These are phyloP conservation scores for Bruguiera hainesii DNA, from an alignment of 441 rosid species.

Conservation along the genomic window DNA sequence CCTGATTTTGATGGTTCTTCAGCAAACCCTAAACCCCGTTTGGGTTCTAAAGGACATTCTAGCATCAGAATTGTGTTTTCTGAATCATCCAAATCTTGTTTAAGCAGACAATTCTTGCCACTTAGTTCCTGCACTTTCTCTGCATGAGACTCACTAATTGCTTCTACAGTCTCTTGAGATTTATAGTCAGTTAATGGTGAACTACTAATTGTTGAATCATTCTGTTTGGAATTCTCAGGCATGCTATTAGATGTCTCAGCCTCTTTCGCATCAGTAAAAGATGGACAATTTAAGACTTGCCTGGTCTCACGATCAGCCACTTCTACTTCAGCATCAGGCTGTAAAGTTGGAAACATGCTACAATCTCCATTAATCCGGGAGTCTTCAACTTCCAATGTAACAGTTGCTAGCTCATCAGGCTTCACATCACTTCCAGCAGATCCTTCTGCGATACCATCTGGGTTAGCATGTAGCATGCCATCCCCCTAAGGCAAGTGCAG, in stretches of 20 bases:
- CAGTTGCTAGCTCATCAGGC: slow-evolving; percentile 25
- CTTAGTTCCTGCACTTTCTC: slow-evolving; percentile 31
- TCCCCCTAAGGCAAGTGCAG: slow-evolving; percentile 40
- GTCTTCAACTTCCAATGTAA: slow-evolving; percentile 30
- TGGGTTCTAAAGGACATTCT: slow-evolving; percentile 36
- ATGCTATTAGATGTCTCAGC: slow-evolving; percentile 27
- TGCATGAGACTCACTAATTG: slow-evolving; percentile 29
- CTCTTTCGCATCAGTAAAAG: slow-evolving; percentile 35
- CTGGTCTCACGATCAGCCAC: slow-evolving; percentile 27
- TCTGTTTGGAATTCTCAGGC: slow-evolving; percentile 30
- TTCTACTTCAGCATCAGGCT: slow-evolving; percentile 32
- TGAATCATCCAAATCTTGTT: slow-evolving; percentile 33
- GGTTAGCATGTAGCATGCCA: slow-evolving; percentile 23
- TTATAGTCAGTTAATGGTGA: slow-evolving; percentile 34
- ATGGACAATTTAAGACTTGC: slow-evolving; percentile 26
- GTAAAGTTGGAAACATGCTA: slow-evolving; percentile 15
- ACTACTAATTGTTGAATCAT: slow-evolving; percentile 27
- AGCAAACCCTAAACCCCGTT: slow-evolving; percentile 29
- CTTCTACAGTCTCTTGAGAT: slow-evolving; percentile 37
- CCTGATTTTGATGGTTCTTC: slow-evolving; percentile 38
- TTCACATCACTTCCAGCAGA: slow-evolving; percentile 32
- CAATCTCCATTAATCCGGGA: slow-evolving; percentile 28
- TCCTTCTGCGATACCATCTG: slow-evolving; percentile 27
- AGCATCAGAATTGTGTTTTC: slow-evolving; percentile 32
- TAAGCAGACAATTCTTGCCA: slow-evolving; percentile 24